Evolutionary conservation across 192 early-diverging fungal species (phyloP), one percentile per base, ranked within the genome.

Genomic region (Diversispora epigaea): DNA sequence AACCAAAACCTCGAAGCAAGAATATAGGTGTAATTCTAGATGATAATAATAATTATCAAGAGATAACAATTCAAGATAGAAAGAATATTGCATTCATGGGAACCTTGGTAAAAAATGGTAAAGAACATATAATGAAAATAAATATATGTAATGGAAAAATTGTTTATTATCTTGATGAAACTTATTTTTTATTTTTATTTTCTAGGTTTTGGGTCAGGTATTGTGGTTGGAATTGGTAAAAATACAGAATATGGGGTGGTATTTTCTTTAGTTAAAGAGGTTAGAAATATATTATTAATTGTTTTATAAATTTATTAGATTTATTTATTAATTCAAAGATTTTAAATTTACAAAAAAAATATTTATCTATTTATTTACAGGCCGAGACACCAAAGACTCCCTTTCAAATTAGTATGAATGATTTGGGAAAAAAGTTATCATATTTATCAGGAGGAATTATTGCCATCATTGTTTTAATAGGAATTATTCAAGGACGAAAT

Each of bases 11-110:
- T 12, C 81, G 88, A 65, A 78, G 83, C n/a, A 95, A 95, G 78
- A 78, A 85, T 19, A 72, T 77, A 14, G 88, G 91, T 22, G 80
- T 80, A 0, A 82, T 94, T 19, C 66, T 62, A 2, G 19, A 69
- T 43, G 71, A 79, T 15, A 79, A 77, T 64, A 63, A 74, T 49
- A 32, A 0, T 1, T 32, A 32, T 32, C 78, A 82, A 76, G 78
- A 91, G 63, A 64, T 92, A 15, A 80, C 84, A 7, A 80, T 95
- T 40, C 87, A 90, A 6, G 92, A 94, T 49, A 80, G 91, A 69
- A 87, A 84, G 47, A 98, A 98, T 80, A 94, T 98, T 78, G 95
- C 87, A 1, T 96, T 95, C 67, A 98, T 96, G 94, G 96, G 96
- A 22, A 96, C 96, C 15, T 79, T 97, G 45, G 92, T 97, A 32